Evolutionary conservation across 2,329 filamentous ascomycete genomes (phyloP).

Genomic region (Bipolaris sorokiniana): DNA sequence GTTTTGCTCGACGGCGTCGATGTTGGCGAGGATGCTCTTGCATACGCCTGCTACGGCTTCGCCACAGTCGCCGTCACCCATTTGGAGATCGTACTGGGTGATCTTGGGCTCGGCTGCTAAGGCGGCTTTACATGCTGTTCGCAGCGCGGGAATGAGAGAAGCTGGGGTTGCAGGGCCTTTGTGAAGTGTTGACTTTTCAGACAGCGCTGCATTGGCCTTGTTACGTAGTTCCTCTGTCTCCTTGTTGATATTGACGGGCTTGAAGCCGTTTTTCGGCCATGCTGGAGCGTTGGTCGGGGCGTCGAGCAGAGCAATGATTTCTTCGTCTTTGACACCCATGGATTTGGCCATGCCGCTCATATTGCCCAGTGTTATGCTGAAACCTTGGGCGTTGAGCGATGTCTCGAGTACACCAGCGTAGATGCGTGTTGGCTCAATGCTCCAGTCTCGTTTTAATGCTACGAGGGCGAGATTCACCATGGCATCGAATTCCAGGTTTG

Average conservation of each 20-base stretch:
- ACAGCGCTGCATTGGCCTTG: slow-evolving; percentile 38
- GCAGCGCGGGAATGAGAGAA: slow-evolving; percentile 49
- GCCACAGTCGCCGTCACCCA: slow-evolving; percentile 90
- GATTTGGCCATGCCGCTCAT: slow-evolving; percentile 54
- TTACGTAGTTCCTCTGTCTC: slow-evolving; percentile 36
- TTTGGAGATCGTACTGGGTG: slow-evolving; percentile 75
- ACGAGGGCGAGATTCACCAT: slow-evolving; percentile 53
- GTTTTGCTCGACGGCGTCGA: slow-evolving; percentile 63
- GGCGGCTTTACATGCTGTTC: slow-evolving; percentile 54
- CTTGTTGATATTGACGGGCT: slow-evolving; percentile 32
- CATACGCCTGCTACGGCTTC: slow-evolving; percentile 68
- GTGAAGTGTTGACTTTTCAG: slow-evolving; percentile 22
- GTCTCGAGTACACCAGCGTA: slow-evolving; percentile 60
- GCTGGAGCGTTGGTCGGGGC: slow-evolving; percentile 58
- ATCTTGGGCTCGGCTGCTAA: slow-evolving; percentile 67
- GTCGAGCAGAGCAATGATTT: slow-evolving; percentile 58
- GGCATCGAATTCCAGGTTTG: slow-evolving; percentile 56
- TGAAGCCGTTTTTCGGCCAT: slow-evolving; percentile 59
- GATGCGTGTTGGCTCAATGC: slow-evolving; percentile 56
- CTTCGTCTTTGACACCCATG: slow-evolving; percentile 47
- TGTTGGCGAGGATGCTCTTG: slow-evolving; percentile 60
- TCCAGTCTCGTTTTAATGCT: slow-evolving; percentile 55
- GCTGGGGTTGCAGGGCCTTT: slow-evolving; percentile 50
- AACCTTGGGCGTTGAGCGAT: slow-evolving; percentile 62
- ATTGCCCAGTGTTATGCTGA: slow-evolving; percentile 62